Base-by-base conservation (phyloP, 1,284 basidiomycete genomes). In the Meira nashicola region DNA sequence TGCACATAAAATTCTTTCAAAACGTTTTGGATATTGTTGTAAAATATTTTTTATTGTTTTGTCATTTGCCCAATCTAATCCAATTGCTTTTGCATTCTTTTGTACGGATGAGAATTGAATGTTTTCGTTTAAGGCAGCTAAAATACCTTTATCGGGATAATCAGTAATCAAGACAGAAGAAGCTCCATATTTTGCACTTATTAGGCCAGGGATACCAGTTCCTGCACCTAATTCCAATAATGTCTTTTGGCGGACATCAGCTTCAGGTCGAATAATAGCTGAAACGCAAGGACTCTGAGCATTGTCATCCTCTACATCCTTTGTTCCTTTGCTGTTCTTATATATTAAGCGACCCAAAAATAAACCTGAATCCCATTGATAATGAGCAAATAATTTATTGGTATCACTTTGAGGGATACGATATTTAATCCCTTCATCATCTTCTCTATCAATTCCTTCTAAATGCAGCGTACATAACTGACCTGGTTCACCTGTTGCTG, bases 331-430 rank as follows among this genome's bases (percentile, higher is more conserved):
- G 14, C 21, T 25, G 47, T 50, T 50, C 19, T 33, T 43, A 12
- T 12, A 11, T 10, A 39, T 33, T 41, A 72, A 48, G 25, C 69
- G 62, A 0, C 71, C 72, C 9, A 76, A 62, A 39, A 64, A 62
- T 21, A 71, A 60, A 14, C 73, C 73, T 2, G 73, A 70, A 60
- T 76, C 73, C 73, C 73, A 76, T 55, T 76, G 73, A 52, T 74
- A 64, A 50, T 76, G 73, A 25, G 73, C 73, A 57, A 76, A 76
- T 8, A 76, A 66, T 12, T 33, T n/a, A 25, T 44, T 44, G 19
- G 19, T 53, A 19, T 53, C 39, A 62, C 63, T 63, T 28, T 64
- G 55, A 0, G 70, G 59, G 17, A 73, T 70, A 37, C 54, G 58
- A 56, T 74, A 73, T 14, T 62, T 51, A 1, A 74, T 33, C 15